Evolutionary conservation across 352 stramenopile species (phyloP).

Genomic region (Phytophthora cactorum): DNA sequence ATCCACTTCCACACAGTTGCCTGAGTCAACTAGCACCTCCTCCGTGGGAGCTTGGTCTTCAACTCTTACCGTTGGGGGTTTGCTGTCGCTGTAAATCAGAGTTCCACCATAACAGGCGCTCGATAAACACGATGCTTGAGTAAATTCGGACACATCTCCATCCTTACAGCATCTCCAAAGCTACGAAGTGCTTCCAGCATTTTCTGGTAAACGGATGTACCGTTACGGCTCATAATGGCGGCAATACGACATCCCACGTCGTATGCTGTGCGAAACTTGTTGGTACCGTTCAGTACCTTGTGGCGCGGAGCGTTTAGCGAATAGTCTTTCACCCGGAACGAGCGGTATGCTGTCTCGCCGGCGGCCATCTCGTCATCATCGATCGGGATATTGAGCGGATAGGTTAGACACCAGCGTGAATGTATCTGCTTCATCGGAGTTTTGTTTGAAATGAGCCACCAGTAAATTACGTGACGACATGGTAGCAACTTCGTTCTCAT

Average conservation of each 20-base stretch:
- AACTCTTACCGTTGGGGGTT: no score
- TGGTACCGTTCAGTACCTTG: not conserved
- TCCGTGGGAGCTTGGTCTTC: no score
- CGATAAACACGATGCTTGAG: no score
- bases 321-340: not conserved
- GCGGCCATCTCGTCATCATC: not conserved
- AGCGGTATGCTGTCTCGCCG: not conserved
- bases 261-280: not conserved
- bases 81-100: not conserved
- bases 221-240: not conserved
- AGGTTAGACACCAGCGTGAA: not conserved
- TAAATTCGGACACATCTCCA: not conserved
- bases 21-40: no score
- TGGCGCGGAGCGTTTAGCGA: not conserved
- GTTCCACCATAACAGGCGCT: not conserved
- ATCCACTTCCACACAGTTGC: not conserved
- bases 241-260: not conserved
- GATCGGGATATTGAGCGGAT: not conserved
- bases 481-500: not conserved
- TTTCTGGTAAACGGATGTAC: not conserved
- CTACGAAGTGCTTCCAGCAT: not conserved
- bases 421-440: not conserved
- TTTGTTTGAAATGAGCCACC: not conserved
- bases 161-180: not conserved
- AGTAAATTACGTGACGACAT: not conserved